Conservation (phyloP, 371 early-diverging fungal genomes). For the Saksenaea oblongispora region DNA sequence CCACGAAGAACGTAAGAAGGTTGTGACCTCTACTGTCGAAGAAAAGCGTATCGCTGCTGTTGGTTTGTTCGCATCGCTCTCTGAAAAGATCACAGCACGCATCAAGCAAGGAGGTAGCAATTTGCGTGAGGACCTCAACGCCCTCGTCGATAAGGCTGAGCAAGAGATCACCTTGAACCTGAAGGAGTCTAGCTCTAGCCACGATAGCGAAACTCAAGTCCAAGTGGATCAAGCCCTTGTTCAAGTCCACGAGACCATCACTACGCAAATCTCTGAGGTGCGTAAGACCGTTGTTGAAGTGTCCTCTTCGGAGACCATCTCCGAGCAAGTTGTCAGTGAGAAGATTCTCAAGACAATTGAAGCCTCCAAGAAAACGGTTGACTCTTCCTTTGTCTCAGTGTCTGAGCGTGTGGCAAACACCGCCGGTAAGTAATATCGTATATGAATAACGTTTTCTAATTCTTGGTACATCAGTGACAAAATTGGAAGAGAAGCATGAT, state of each 20-base stretch:
- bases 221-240: constrained; percentile 22
- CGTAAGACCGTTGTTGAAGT: constrained; percentile 19
- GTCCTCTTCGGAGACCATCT: constrained; percentile 7
- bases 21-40: constrained; percentile 24
- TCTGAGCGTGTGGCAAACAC: constrained; percentile 18
- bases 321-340: constrained; percentile 15
- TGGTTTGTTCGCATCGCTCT: constrained; percentile 10
- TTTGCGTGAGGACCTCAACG: not conserved
- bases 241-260: constrained; percentile 24
- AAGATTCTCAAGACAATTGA: constrained; percentile 20
- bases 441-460: not conserved
- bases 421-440: constrained; percentile 17
- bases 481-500: not conserved
- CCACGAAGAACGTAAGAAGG: constrained; percentile 22
- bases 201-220: constrained; percentile 24
- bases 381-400: constrained; percentile 17
- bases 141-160: constrained; percentile 11
- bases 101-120: constrained; percentile 15
- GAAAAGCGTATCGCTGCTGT: constrained; percentile 18
- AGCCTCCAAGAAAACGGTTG: constrained; percentile 18
- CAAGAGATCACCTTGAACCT: constrained; percentile 20
- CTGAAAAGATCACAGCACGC: constrained; percentile 12
- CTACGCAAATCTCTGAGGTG: constrained; percentile 25
- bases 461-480: not conserved
- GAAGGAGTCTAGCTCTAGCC: constrained; percentile 16